phyloP scores from a whole-genome alignment of 2,329 filamentous ascomycete genomes.

The Podosphaera fusca region DNA sequence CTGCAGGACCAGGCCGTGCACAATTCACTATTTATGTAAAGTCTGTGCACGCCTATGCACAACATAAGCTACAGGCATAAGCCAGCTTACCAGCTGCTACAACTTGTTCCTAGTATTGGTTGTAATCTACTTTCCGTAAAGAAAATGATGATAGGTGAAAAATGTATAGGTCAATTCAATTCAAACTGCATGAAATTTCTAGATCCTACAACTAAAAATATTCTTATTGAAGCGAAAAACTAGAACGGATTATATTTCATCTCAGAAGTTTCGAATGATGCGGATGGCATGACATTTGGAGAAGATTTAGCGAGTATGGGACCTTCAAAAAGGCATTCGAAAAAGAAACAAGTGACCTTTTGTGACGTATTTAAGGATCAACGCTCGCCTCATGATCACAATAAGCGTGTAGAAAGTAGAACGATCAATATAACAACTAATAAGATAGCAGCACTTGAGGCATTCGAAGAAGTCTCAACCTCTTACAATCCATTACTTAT shows the following conservation, averaged over 20 bases:
- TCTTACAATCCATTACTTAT: neutral
- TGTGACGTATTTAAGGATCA: no score
- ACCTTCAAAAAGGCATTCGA: neutral
- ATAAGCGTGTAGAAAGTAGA: no score
- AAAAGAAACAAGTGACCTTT: no score
- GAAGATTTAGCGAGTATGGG: neutral
- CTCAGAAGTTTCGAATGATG: neutral
- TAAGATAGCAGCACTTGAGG: no score
- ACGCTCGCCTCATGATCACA: no score
- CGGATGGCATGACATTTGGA: neutral
- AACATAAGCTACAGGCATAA: neutral
- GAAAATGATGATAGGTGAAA: no score
- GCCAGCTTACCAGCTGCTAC: neutral
- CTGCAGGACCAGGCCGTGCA: no score
- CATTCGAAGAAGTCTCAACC: neutral
- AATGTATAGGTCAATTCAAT: no score
- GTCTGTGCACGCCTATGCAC: neutral
- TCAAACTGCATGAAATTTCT: no score
- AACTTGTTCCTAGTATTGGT: neutral
- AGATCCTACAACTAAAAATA: no score
- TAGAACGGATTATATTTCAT: neutral
- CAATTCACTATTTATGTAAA: neutral
- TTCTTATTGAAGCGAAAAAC: neutral
- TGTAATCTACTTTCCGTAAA: constrained; percentile 1
- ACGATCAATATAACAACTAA: no score